These are phyloP conservation scores for Penstemon newberryi DNA, from an alignment of 257 asterid genomes.

Conservation along the genomic window DNA sequence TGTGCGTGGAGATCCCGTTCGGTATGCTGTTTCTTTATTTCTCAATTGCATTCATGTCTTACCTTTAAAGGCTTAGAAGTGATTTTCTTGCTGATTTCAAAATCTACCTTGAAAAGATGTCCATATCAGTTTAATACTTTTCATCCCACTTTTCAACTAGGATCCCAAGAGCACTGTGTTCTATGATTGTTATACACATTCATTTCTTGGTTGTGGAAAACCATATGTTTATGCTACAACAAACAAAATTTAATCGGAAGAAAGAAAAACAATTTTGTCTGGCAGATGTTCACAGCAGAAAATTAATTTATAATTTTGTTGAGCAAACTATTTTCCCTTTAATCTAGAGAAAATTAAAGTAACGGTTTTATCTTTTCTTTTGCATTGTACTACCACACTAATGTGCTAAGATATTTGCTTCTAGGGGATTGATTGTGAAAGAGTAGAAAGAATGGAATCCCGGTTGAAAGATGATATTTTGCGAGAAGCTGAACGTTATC, in stretches of 20 bases:
- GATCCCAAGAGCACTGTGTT: neutral
- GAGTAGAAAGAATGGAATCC: slow-evolving; percentile 97
- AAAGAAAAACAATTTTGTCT: slow-evolving; percentile 18
- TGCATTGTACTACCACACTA: slow-evolving; percentile 29
- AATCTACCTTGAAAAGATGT: slow-evolving; percentile 8
- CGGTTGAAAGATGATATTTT: slow-evolving; percentile 91
- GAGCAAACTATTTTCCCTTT: slow-evolving; percentile 13
- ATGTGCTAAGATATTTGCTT: slow-evolving; percentile 33
- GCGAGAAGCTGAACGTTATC: slow-evolving; percentile 87
- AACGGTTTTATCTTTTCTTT: slow-evolving; percentile 14
- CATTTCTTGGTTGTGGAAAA: slow-evolving; percentile 4
- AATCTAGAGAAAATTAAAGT: too few relatives aligned
- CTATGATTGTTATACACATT: slow-evolving; percentile 17
- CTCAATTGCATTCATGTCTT: neutral
- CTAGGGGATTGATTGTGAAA: slow-evolving; percentile 90
- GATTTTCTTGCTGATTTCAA: slow-evolving; percentile 12
- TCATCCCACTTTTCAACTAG: slow-evolving; percentile 9
- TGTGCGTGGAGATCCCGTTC: slow-evolving; percentile 19
- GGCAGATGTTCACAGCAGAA: slow-evolving; percentile 15
- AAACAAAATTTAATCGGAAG: slow-evolving; percentile 4
- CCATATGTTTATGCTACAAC: slow-evolving; percentile 8
- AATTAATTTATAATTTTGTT: neutral
- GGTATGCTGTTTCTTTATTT: slow-evolving; percentile 13
- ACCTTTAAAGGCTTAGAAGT: neutral
- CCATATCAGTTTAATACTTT: slow-evolving; percentile 6